Conservation (phyloP, 345 rosid genomes). For the Gossypium rotundifolium region DNA sequence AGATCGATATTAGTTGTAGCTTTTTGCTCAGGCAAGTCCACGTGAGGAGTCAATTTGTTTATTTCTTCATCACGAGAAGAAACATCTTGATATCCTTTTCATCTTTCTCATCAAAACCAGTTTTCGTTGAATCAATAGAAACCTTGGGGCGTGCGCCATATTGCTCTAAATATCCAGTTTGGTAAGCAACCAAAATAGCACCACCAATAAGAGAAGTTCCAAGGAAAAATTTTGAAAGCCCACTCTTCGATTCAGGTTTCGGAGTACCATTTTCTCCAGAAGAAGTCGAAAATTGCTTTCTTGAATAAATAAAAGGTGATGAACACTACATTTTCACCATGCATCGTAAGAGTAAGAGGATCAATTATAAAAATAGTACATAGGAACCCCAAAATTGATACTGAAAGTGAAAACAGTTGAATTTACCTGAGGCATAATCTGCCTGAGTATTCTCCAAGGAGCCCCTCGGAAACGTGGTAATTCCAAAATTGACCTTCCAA, state of each 20-base stretch:
- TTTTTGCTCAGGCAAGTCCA: slow-evolving; percentile 29
- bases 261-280: slow-evolving; percentile 36
- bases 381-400: not conserved
- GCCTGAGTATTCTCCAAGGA: slow-evolving; percentile 38
- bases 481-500: slow-evolving; percentile 53
- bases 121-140: slow-evolving; percentile 19
- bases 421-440: slow-evolving; percentile 36
- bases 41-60: slow-evolving; percentile 17
- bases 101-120: slow-evolving; percentile 19
- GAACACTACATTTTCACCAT: slow-evolving; percentile 26
- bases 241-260: slow-evolving; percentile 37
- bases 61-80: slow-evolving; percentile 32
- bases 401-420: not conserved
- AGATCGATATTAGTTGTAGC: slow-evolving; percentile 22
- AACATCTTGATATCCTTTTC: slow-evolving; percentile 19
- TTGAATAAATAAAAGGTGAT: slow-evolving; percentile 35
- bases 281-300: slow-evolving; percentile 45
- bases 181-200: slow-evolving; percentile 50
- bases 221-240: slow-evolving; percentile 31
- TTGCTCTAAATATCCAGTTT: slow-evolving; percentile 51
- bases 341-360: slow-evolving; percentile 3
- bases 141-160: slow-evolving; percentile 29
- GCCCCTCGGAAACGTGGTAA: slow-evolving; percentile 45
- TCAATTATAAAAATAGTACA: not conserved
- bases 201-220: slow-evolving; percentile 48